Base-by-base conservation (phyloP, 2,329 filamentous ascomycete species). In the Allantophomopsis lycopodina region DNA sequence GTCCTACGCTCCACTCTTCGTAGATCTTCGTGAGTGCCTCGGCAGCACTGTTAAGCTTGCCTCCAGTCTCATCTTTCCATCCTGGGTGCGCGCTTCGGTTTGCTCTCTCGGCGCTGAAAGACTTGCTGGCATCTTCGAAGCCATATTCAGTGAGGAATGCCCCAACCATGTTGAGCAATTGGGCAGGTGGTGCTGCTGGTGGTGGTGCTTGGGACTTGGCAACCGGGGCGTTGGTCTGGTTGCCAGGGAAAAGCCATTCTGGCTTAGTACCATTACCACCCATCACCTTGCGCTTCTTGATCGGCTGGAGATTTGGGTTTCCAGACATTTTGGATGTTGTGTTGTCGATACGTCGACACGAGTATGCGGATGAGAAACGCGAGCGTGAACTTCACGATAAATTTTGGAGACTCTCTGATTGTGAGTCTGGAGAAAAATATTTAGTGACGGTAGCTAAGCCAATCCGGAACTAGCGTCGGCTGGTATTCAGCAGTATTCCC, bases 91-190 rank as follows among this genome's bases (percentile, higher is more conserved):
- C 44, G 32, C 48, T 51, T 42, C 53, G 48, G n/a, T 44, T 58
- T 62, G 66, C 54, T 60, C 68, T 65, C 53, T 85, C 76, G 54
- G 77, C 73, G 49, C 66, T 64, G 52, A 86, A 79, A 5, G 73
- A 70, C 43, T 67, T 62, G 51, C 71, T 71, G 35, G 81, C 73
- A 42, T 66, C 65, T 36, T 66, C 58, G 50, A 83, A 81, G n/a
- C 74, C 71, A 55, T 81, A 69, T 35, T 79, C 69, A 33, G 68
- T 67, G 37, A 87, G 66, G 57, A 86, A 87, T 16, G 62, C 59
- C 45, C 75, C 74, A 50, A 87, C 69, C 13, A 84, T 63, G 44
- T 76, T 71, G 53, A 87, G 63, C 30, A 87, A 63, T 56, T 81
- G 69, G 20, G 69, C 58, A 4, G 79, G 69, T 18, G 73, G 66